These are phyloP conservation scores for Chrysoporthe austroafricana DNA, from an alignment of 2,329 filamentous ascomycete genomes.

Conservation along the genomic window DNA sequence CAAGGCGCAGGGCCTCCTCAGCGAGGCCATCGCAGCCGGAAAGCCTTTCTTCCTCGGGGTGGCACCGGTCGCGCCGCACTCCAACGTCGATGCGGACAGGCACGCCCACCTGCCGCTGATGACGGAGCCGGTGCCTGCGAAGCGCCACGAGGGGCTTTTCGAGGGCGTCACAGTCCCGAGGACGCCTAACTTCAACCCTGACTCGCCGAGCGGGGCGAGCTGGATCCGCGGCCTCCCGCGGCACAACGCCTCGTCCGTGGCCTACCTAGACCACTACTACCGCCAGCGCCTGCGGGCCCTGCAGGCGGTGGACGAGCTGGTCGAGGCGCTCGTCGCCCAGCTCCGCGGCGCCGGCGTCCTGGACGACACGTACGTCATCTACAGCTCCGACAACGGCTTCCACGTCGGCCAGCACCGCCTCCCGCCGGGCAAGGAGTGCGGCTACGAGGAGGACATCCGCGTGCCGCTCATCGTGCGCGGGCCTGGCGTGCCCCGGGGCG, in stretches of 20 bases:
- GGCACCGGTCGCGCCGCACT: constrained; percentile 63
- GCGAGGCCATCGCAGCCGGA: constrained; percentile 52
- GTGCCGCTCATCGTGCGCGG: constrained; percentile 64
- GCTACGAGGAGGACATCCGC: constrained; percentile 63
- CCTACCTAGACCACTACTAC: constrained; percentile 56
- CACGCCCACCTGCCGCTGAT: constrained; percentile 48
- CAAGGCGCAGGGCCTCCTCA: constrained; percentile 57
- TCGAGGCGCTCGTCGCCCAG: constrained; percentile 49
- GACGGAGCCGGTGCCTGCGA: constrained; percentile 57
- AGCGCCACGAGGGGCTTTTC: constrained; percentile 65
- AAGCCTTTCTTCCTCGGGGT: constrained; percentile 64
- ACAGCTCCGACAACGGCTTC: constrained; percentile 62
- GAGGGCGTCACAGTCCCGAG: constrained; percentile 61
- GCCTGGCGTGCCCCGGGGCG: constrained; percentile 52
- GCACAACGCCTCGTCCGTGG: constrained; percentile 42
- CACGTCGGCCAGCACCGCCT: constrained; percentile 63
- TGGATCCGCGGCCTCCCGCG: constrained; percentile 48
- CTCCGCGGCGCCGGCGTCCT: constrained; percentile 59
- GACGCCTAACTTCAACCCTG: constrained; percentile 69
- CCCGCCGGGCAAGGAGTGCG: constrained; percentile 60
- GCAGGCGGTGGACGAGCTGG: constrained; percentile 59
- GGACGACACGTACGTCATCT: constrained; percentile 63
- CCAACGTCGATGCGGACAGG: constrained; percentile 53
- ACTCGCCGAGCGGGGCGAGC: constrained; percentile 47
- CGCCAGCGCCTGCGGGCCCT: constrained; percentile 54